Percentiles rank a stretch among this genome's conserved stretches.
These are phyloP conservation scores for Fusarium brachygibbosum DNA, from an alignment of 2,329 filamentous ascomycete species.

Conservation along the genomic window DNA sequence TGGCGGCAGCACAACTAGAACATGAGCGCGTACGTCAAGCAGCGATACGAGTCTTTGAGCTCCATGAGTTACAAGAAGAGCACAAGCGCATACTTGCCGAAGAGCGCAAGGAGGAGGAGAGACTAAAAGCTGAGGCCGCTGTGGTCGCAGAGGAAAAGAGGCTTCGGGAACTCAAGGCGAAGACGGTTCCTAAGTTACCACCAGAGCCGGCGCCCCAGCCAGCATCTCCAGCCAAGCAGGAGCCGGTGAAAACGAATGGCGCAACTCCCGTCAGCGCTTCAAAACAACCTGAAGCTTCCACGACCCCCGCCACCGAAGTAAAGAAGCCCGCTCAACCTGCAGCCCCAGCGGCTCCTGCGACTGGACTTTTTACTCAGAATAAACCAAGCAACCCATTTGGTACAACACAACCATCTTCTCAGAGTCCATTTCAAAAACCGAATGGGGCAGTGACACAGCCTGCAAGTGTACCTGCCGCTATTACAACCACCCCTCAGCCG, in stretches of 20 bases:
- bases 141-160: slow-evolving; percentile 63
- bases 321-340: slow-evolving; percentile 36
- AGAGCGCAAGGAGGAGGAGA: slow-evolving; percentile 62
- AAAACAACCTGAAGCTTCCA: slow-evolving; percentile 41
- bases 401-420: slow-evolving; percentile 28
- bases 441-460: slow-evolving; percentile 27
- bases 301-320: slow-evolving; percentile 35
- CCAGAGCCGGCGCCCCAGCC: slow-evolving; percentile 52
- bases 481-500: slow-evolving; percentile 6
- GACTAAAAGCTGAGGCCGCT: slow-evolving; percentile 60
- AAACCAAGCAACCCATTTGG: slow-evolving; percentile 46
- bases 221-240: slow-evolving; percentile 43
- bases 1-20: slow-evolving; percentile 74
- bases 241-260: slow-evolving; percentile 40
- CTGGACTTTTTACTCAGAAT: slow-evolving; percentile 41
- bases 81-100: slow-evolving; percentile 59
- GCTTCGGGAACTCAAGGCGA: slow-evolving; percentile 62
- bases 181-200: slow-evolving; percentile 60
- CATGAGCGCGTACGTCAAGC: slow-evolving; percentile 73
- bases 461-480: slow-evolving; percentile 8
- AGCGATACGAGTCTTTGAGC: slow-evolving; percentile 63
- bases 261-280: slow-evolving; percentile 39
- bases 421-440: slow-evolving; percentile 36
- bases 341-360: slow-evolving; percentile 30
- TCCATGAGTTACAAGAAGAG: slow-evolving; percentile 62